phyloP scores from a whole-genome alignment of 2,329 filamentous ascomycete species.

The Curvularia sp. region DNA sequence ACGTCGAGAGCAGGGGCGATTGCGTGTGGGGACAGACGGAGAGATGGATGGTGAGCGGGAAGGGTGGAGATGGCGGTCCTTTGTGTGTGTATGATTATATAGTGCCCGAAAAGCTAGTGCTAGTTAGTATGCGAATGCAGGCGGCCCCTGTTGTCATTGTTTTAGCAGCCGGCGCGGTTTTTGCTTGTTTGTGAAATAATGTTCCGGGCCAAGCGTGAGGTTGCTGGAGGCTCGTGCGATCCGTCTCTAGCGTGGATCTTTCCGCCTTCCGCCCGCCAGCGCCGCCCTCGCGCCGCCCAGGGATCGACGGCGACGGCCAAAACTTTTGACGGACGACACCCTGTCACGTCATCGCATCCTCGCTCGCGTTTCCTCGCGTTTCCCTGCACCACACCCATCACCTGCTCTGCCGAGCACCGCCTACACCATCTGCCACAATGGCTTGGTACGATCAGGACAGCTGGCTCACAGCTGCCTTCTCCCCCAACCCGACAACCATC shows the following conservation, averaged over 20 bases:
- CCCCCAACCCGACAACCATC: conserved; percentile 60
- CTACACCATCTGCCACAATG: conserved; percentile 24
- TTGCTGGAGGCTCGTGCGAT: conserved; percentile 40
- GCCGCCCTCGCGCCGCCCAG: conserved; percentile 16
- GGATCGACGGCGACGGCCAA: conserved; percentile 14
- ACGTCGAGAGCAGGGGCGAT: conserved; percentile 9
- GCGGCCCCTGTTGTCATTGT: conserved; percentile 27
- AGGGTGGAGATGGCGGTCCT: conserved; percentile 40
- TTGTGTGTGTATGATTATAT: conserved; percentile 50
- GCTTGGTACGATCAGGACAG: conserved; percentile 50
- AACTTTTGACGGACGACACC: conserved; percentile 19
- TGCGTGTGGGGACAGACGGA: conserved; percentile 12
- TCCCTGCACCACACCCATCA: not conserved
- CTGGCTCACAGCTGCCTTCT: conserved; percentile 57
- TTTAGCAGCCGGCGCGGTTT: conserved; percentile 10
- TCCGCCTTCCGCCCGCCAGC: conserved; percentile 27
- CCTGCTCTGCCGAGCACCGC: not conserved
- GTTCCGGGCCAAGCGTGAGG: conserved; percentile 31
- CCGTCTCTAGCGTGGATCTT: conserved; percentile 23
- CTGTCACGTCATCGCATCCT: conserved; percentile 33
- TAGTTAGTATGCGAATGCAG: conserved; percentile 35
- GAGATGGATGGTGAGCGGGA: conserved; percentile 14
- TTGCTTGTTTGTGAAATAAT: not conserved
- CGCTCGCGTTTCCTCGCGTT: conserved; percentile 1
- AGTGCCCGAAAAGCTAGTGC: conserved; percentile 37